phyloP scores from a whole-genome alignment of 2,329 filamentous ascomycete species.

The Lachnellula cervina region DNA sequence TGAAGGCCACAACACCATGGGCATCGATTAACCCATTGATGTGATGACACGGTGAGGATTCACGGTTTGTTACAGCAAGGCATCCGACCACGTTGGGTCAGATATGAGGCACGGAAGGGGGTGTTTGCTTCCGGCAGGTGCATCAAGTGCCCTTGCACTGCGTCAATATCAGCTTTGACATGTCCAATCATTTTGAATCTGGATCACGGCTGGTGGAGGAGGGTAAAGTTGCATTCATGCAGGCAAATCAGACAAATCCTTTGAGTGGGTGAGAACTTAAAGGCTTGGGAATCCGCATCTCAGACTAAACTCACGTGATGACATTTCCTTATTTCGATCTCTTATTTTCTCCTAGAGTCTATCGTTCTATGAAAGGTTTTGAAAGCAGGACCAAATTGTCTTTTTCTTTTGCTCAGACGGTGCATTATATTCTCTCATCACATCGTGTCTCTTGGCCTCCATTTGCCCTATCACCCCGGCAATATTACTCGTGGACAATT shows the following conservation, averaged over 20 bases:
- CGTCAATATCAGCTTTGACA: background rate
- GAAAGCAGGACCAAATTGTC: no score
- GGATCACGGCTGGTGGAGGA: background rate
- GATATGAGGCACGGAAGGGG: background rate
- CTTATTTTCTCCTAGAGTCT: no score
- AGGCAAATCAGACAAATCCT: background rate
- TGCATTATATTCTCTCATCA: background rate
- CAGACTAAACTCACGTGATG: no score
- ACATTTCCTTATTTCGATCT: no score
- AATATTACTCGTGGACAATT: slow-evolving; percentile 12
- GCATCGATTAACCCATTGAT: background rate
- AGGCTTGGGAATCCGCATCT: no score
- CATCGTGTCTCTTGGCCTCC: background rate
- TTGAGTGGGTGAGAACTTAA: no score
- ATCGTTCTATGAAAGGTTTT: no score
- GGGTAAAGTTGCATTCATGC: background rate
- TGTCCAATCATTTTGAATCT: slow-evolving; percentile 1
- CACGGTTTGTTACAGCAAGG: background rate
- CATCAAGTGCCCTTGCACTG: background rate
- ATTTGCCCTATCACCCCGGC: background rate
- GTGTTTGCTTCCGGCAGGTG: background rate
- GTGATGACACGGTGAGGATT: background rate
- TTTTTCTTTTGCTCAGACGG: no score
- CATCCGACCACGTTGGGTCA: slow-evolving; percentile 1
- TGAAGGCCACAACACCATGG: background rate